Percentiles rank a stretch among this genome's conserved stretches.
These are phyloP conservation scores for Ilyonectria destructans DNA, from an alignment of 2,329 filamentous ascomycete genomes.

Conservation along the genomic window DNA sequence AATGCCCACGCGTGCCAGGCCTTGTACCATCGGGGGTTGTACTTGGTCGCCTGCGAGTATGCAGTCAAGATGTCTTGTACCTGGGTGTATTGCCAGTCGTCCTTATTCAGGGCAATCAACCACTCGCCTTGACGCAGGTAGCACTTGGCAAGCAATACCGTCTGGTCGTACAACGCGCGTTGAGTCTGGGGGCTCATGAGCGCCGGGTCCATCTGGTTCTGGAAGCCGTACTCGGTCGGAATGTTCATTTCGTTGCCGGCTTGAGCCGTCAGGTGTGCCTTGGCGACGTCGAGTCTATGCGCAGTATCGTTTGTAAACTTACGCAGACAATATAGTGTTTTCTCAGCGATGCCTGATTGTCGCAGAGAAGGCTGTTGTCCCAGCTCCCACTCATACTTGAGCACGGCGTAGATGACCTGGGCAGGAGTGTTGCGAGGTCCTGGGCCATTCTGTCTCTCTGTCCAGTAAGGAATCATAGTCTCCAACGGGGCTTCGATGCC, in stretches of 20 bases:
- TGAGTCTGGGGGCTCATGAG: constrained; percentile 67
- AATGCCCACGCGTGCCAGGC: constrained; percentile 99
- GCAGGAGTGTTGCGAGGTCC: constrained; percentile 70
- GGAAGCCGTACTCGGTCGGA: constrained; percentile 66
- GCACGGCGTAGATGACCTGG: constrained; percentile 94
- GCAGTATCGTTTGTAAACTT: constrained; percentile 75
- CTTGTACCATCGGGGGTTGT: constrained; percentile 97
- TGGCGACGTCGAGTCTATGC: constrained; percentile 68
- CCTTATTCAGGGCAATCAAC: constrained; percentile 88
- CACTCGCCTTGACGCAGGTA: constrained; percentile 97
- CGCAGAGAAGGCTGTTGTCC: constrained; percentile 73
- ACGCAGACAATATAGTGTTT: constrained; percentile 72
- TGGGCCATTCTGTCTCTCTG: constrained; percentile 48
- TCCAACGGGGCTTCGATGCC: constrained; percentile 78
- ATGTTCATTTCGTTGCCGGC: constrained; percentile 63
- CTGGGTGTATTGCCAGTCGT: constrained; percentile 90
- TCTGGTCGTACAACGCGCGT: constrained; percentile 72
- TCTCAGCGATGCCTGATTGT: constrained; percentile 65
- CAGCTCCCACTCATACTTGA: constrained; percentile 97
- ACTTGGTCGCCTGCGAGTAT: constrained; percentile 92
- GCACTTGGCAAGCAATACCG: constrained; percentile 89
- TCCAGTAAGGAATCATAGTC: constrained; percentile 74
- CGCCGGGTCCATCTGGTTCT: constrained; percentile 62
- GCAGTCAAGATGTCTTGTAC: constrained; percentile 92
- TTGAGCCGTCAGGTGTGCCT: constrained; percentile 66